phyloP scores from a whole-genome alignment of 2,329 filamentous ascomycete genomes.

The Claviceps paspali region DNA sequence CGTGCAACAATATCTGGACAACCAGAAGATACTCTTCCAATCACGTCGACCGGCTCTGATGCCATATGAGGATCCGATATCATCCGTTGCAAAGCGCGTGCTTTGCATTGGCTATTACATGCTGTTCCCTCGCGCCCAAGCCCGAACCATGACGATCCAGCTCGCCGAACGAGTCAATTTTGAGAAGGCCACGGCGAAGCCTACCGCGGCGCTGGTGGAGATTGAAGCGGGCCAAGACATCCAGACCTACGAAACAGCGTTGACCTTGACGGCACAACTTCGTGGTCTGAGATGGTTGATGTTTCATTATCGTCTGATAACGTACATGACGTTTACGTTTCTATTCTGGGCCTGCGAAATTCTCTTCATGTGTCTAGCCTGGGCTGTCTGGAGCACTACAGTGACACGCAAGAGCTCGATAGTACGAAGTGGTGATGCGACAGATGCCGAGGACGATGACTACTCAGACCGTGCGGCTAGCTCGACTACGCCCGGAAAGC shows the following conservation, averaged over 20 bases:
- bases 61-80: slow-evolving; percentile 59
- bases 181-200: slow-evolving; percentile 21
- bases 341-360: slow-evolving; percentile 69
- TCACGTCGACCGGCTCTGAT: slow-evolving; percentile 64
- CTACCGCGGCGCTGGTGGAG: slow-evolving; percentile 40
- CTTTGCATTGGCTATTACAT: slow-evolving; percentile 55
- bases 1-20: slow-evolving; percentile 21
- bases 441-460: slow-evolving; percentile 12
- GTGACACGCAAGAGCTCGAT: slow-evolving; percentile 8
- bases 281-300: slow-evolving; percentile 69
- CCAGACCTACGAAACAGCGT: slow-evolving; percentile 57
- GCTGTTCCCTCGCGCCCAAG: slow-evolving; percentile 48
- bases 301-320: slow-evolving; percentile 63
- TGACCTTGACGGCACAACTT: slow-evolving; percentile 61
- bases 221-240: slow-evolving; percentile 53
- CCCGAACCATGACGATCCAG: slow-evolving; percentile 44
- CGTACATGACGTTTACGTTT: slow-evolving; percentile 51
- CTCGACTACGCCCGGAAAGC: slow-evolving; percentile 27
- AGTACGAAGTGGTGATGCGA: slow-evolving; percentile 3
- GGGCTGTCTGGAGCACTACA: slow-evolving; percentile 37
- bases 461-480: slow-evolving; percentile 27
- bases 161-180: slow-evolving; percentile 67
- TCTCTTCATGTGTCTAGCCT: slow-evolving; percentile 47
- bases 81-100: slow-evolving; percentile 45
- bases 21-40: slow-evolving; percentile 33